Percentiles rank a stretch among this genome's conserved stretches.
phyloP scores from a whole-genome alignment of 73 alveolate species.

The Breviolum minutum region DNA sequence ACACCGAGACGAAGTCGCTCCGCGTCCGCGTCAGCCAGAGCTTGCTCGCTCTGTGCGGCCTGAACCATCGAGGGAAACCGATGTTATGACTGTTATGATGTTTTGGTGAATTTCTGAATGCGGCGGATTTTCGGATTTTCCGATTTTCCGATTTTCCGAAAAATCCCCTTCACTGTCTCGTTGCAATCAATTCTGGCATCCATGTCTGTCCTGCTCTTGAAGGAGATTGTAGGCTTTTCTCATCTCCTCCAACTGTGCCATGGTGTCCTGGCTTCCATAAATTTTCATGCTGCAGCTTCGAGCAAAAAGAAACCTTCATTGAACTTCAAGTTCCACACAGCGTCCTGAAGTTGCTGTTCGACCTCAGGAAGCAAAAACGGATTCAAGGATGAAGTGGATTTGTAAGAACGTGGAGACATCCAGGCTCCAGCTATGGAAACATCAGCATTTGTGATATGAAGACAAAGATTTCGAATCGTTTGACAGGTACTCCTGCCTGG shows the following conservation, averaged over 20 bases:
- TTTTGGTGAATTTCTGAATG: not conserved
- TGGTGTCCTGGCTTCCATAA: conserved; percentile 18
- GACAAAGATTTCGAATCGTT: not conserved
- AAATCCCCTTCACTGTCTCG: not conserved
- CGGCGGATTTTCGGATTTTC: not conserved
- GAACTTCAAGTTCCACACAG: too few relatives aligned
- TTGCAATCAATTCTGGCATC: not conserved
- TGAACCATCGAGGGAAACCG: not conserved
- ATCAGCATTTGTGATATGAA: too few relatives aligned
- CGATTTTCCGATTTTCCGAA: not conserved
- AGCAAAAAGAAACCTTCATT: not conserved
- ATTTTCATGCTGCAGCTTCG: not conserved
- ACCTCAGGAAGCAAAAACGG: not conserved
- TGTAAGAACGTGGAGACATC: not conserved
- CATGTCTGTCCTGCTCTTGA: conserved; percentile 58
- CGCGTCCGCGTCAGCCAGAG: conserved; percentile 76
- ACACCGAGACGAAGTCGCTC: conserved; percentile 90
- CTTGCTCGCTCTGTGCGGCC: conserved; percentile 86
- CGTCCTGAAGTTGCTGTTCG: conserved; percentile 91
- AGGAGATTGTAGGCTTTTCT: conserved; percentile 82
- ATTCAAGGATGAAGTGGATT: not conserved
- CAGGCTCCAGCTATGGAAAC: too few relatives aligned
- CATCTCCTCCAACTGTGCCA: conserved; percentile 77
- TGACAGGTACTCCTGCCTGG: conserved; percentile 8
- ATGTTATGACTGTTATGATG: not conserved